These are phyloP conservation scores for Lepidium campestre DNA, from an alignment of 441 rosid genomes.

Conservation along the genomic window DNA sequence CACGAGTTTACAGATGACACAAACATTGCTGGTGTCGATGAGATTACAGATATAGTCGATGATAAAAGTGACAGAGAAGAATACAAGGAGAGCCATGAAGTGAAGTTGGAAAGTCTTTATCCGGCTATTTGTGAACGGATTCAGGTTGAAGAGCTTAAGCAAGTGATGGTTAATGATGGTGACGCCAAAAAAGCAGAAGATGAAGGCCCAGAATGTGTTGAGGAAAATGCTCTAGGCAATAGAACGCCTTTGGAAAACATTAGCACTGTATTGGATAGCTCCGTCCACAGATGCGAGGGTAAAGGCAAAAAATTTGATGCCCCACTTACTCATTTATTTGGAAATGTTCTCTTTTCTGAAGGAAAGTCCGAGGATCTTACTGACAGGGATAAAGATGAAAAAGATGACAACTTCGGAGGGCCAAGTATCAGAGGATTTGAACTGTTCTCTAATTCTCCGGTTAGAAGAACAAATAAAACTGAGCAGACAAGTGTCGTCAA, in stretches of 20 bases:
- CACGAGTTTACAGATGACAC: constrained; percentile 30
- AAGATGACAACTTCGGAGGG: constrained; percentile 66
- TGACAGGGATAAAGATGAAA: constrained; percentile 37
- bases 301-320: constrained; percentile 66
- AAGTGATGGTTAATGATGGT: constrained; percentile 38
- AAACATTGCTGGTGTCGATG: constrained; percentile 27
- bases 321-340: constrained; percentile 27
- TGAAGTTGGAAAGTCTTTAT: constrained; percentile 25
- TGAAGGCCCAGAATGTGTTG: constrained; percentile 30
- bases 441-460: constrained; percentile 71
- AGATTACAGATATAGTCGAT: constrained; percentile 30
- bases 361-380: constrained; percentile 37
- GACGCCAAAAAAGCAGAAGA: constrained; percentile 36
- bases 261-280: constrained; percentile 29
- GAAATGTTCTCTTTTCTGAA: constrained; percentile 39
- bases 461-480: constrained; percentile 43
- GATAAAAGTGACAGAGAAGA: constrained; percentile 29
- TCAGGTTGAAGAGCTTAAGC: constrained; percentile 31
- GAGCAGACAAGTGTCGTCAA: constrained; percentile 35
- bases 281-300: constrained; percentile 43
- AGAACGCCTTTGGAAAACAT: constrained; percentile 23
- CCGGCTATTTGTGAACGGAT: constrained; percentile 5
- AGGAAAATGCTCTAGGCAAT: constrained; percentile 32
- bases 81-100: constrained; percentile 23
- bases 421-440: constrained; percentile 86